Evolutionary conservation across 1,284 basidiomycete species (phyloP), one percentile per base, ranked within the genome.

Genomic region (Schizopora paradoxa): DNA sequence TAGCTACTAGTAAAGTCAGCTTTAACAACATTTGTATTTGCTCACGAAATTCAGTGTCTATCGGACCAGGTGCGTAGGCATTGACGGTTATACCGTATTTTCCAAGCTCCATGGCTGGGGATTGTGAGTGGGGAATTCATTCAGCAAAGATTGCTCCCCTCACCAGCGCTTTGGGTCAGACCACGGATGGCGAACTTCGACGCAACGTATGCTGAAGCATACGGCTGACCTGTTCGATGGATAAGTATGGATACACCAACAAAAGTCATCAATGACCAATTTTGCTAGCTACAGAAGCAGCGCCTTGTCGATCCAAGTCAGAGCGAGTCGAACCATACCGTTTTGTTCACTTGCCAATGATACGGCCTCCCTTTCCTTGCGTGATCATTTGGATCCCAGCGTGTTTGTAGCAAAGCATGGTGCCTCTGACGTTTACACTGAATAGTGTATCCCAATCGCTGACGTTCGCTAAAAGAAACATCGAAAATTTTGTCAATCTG

Each of bases 31-130:
- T n/a, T n/a, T n/a, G n/a, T n/a, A n/a, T n/a, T n/a, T n/a, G 25
- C 43, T 53, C 51, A 59, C 60, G 58, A 29, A 47, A 21, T 4
- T 54, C 45, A 8, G 56, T 58, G 32, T 54, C 51, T 21, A 59
- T 54, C 2, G 54, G 47, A 6, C 53, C 50, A 3, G 60, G 60
- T 31, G 58, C 59, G 45, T 62, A 61, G 22, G 58, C 52, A 42
- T 61, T 62, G 25, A 57, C 56, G 8, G 57, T 62, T 45, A 61
- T 60, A n/a, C 56, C 56, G 44, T 45, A 37, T 28, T 35, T 27
- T 8, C 48, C 49, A n/a, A 53, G 43, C 26, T 53, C 52, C 28
- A 41, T 13, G 16, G 52, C 52, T 53, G 14, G n/a, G n/a, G n/a
- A n/a, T n/a, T n/a, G n/a, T n/a, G n/a, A n/a, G n/a, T n/a, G n/a